Percentiles rank a stretch among this genome's conserved stretches.
phyloP scores from a whole-genome alignment of 305 asterid species.

The Fraxinus greggii region DNA sequence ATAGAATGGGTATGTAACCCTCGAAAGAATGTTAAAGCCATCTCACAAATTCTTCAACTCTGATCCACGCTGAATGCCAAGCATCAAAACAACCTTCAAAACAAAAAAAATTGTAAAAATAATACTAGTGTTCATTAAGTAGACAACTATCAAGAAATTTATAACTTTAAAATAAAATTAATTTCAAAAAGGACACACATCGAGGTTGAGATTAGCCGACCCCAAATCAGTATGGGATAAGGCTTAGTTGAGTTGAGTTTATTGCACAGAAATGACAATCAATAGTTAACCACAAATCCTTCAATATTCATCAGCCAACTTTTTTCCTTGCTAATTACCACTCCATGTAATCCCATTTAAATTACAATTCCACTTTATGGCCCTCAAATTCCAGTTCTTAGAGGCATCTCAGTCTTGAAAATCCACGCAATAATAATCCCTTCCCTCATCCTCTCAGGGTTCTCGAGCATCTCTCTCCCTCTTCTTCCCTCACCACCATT shows the following conservation, averaged over 20 bases:
- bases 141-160: neutral
- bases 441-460: neutral
- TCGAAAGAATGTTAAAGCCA: conserved; percentile 79
- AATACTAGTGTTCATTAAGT: neutral
- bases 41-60: conserved; percentile 29
- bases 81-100: neutral
- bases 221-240: neutral
- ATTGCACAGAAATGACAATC: neutral
- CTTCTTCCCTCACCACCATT: neutral
- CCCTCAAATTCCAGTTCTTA: neutral
- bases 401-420: neutral
- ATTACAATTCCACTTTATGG: neutral
- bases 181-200: neutral
- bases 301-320: neutral
- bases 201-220: neutral
- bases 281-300: neutral
- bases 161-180: neutral
- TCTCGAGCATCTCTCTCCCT: neutral
- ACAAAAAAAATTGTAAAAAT: neutral
- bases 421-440: neutral
- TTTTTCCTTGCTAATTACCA: neutral
- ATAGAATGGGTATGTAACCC: conserved; percentile 61
- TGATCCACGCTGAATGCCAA: conserved; percentile 23
- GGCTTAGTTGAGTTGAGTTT: neutral
- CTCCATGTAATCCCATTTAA: neutral